Percentiles rank a stretch among this genome's conserved stretches.
Evolutionary conservation across 257 asterid species (phyloP).

Genomic region (Solanum microdontum): DNA sequence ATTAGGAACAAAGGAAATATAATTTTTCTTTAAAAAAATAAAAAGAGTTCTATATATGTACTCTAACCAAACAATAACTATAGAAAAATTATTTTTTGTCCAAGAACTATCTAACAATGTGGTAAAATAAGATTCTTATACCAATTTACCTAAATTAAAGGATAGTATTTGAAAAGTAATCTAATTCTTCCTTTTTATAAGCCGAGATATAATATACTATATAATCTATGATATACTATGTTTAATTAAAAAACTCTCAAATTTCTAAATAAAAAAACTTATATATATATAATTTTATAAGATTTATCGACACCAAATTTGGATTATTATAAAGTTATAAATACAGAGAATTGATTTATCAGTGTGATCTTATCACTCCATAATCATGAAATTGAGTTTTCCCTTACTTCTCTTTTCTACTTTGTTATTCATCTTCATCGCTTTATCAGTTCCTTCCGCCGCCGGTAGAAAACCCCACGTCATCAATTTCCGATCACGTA

Average conservation of each 20-base stretch:
- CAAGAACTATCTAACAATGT: too few relatives aligned
- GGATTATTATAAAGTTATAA: neutral
- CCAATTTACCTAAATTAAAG: neutral
- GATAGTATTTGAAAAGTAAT: neutral
- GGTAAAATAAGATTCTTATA: neutral
- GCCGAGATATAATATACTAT: neutral
- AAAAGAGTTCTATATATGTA: too few relatives aligned
- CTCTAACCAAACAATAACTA: too few relatives aligned
- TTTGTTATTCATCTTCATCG: constrained; percentile 1
- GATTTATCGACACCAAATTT: neutral
- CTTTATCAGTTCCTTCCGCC: constrained; percentile 3
- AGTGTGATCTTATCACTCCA: neutral
- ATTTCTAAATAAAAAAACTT: too few relatives aligned
- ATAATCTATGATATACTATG: neutral
- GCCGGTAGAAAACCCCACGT: constrained; percentile 34
- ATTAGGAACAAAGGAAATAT: too few relatives aligned
- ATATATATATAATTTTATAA: too few relatives aligned
- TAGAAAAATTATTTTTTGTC: too few relatives aligned
- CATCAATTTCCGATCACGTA: constrained; percentile 53
- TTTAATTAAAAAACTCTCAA: too few relatives aligned
- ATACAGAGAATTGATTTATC: neutral
- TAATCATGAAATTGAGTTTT: neutral
- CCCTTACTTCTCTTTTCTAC: neutral
- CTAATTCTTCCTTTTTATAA: neutral
- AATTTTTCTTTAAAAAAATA: too few relatives aligned